A percentile compares a stretch with the other conserved stretches of the same genome.
Conservation (phyloP, 2,329 filamentous ascomycete genomes). For the Calonectria pauciramosa region DNA sequence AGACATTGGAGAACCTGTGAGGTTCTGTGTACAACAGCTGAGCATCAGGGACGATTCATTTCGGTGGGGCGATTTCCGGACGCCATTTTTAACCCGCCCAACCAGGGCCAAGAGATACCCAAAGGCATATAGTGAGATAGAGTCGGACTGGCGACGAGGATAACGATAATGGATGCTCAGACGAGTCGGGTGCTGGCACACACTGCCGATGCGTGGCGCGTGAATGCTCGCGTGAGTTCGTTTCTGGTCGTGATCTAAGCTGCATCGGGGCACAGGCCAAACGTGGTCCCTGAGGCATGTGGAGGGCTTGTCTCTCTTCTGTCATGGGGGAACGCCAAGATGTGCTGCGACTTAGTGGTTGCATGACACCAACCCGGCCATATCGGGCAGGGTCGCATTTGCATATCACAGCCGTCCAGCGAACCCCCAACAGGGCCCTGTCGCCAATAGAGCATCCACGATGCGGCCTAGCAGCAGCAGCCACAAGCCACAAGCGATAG, state of each 20-base stretch:
- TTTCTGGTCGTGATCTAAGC: conserved; percentile 2
- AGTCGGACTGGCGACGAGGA: conserved; percentile 5
- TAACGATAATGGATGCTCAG: conserved; percentile 6
- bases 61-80: not conserved
- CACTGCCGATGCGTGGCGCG: conserved; percentile 1
- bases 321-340: conserved; percentile 12
- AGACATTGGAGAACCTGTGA: conserved; percentile 26
- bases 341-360: not conserved
- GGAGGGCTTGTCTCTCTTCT: not conserved
- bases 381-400: conserved; percentile 5
- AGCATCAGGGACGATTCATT: not conserved
- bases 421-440: not conserved
- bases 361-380: conserved; percentile 1
- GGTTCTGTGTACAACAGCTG: not conserved
- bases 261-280: conserved; percentile 10
- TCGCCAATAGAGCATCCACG: not conserved
- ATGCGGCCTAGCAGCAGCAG: not conserved
- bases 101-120: conserved; percentile 7
- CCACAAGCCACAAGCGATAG: not conserved
- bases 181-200: not conserved
- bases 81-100: conserved; percentile 7
- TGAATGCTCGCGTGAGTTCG: conserved; percentile 38
- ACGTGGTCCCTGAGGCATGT: conserved; percentile 14
- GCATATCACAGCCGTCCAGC: not conserved
- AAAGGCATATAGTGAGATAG: conserved; percentile 8